Percentiles rank a stretch among this genome's conserved stretches.
phyloP scores from a whole-genome alignment of 768 basidiomycete species.

The Serendipita sp. region DNA sequence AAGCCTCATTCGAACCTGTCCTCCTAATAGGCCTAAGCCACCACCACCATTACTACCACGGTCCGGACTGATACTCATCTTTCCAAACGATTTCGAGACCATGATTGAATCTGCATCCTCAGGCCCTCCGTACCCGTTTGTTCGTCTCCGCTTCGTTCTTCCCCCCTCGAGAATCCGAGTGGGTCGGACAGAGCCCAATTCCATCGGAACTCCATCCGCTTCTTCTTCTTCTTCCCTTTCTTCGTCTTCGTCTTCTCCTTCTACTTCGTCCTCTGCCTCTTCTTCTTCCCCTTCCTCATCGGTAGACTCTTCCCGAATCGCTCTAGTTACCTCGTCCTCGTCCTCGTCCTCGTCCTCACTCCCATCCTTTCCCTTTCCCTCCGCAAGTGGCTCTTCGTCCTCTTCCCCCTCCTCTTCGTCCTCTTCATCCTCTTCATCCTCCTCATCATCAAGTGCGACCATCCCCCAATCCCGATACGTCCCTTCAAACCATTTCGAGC shows the following conservation, averaged over 20 bases:
- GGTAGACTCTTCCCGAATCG: constrained; percentile 45
- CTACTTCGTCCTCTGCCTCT: constrained; percentile 18
- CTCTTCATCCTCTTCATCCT: constrained; percentile 44
- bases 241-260: constrained; percentile 20
- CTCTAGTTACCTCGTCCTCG: constrained; percentile 32
- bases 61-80: constrained; percentile 74
- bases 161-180: no score
- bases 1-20: no score
- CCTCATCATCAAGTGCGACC: constrained; percentile 55
- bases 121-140: constrained; percentile 9
- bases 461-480: constrained; percentile 85
- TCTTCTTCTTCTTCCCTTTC: constrained; percentile 11
- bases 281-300: constrained; percentile 25
- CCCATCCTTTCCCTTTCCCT: constrained; percentile 42
- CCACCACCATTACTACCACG: not conserved
- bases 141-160: not conserved
- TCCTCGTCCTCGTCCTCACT: constrained; percentile 10
- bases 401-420: constrained; percentile 23
- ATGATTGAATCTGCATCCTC: constrained; percentile 28
- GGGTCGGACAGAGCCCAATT: not conserved
- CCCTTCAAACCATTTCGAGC: constrained; percentile 56
- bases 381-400: constrained; percentile 25
- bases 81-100: constrained; percentile 52
- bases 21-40: no score
- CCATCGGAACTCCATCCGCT: constrained; percentile 6